Conservation (phyloP, 768 basidiomycete genomes). For the Termitomyces sp. region DNA sequence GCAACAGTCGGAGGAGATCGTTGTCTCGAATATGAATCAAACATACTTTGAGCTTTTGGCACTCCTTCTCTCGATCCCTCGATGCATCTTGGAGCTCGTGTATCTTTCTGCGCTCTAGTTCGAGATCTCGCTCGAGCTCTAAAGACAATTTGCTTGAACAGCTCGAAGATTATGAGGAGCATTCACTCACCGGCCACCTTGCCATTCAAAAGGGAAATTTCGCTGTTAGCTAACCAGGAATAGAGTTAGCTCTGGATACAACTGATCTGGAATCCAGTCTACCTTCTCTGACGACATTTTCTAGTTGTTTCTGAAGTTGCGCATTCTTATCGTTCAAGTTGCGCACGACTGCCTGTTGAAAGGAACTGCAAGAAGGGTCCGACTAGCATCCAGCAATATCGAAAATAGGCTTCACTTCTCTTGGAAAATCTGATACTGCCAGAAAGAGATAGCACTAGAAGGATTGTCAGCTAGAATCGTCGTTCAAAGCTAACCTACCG, state of each 20-base stretch:
- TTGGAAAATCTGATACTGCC: conserved; percentile 89
- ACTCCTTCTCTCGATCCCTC: conserved; percentile 81
- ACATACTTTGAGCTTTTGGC: conserved; percentile 77
- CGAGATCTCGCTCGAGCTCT: conserved; percentile 82
- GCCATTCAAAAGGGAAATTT: conserved; percentile 64
- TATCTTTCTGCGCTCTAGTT: conserved; percentile 71
- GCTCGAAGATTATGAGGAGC: not conserved
- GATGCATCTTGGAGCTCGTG: conserved; percentile 71
- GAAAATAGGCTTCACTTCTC: conserved; percentile 52
- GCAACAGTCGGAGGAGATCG: not conserved
- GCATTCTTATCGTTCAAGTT: conserved; percentile 81
- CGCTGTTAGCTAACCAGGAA: conserved; percentile 59
- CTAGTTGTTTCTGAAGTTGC: conserved; percentile 80
- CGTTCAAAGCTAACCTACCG: conserved; percentile 37
- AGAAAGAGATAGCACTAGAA: conserved; percentile 76
- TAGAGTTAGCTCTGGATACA: not conserved
- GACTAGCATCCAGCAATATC: not conserved
- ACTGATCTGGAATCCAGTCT: not conserved
- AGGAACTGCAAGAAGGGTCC: conserved; percentile 45
- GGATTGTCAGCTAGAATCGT: not conserved
- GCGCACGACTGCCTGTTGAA: conserved; percentile 80
- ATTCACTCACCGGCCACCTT: conserved; percentile 60
- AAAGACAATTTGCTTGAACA: not conserved
- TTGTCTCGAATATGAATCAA: not conserved
- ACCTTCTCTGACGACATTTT: conserved; percentile 87